Conservation (phyloP, 495 filamentous ascomycete genomes). For the Daldinia concentrica region DNA sequence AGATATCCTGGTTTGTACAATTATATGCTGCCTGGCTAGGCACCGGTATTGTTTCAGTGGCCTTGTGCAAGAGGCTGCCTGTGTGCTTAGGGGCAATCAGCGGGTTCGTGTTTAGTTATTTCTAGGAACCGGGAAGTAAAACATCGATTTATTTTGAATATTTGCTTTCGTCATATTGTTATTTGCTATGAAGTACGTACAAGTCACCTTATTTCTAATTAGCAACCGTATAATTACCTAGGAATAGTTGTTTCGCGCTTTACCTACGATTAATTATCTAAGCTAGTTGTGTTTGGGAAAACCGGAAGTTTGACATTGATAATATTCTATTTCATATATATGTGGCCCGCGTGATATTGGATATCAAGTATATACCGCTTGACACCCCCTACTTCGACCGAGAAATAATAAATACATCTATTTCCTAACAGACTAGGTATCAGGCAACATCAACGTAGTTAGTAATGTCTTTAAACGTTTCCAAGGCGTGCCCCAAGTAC, state of each 20-base stretch:
- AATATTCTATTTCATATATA: neutral
- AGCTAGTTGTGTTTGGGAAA: no score
- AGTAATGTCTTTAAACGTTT: conserved; percentile 52
- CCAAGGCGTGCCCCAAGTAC: conserved; percentile 46
- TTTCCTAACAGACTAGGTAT: neutral
- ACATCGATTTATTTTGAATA: no score
- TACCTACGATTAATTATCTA: no score
- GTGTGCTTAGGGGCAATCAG: neutral
- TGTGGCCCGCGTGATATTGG: neutral
- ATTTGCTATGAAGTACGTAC: no score
- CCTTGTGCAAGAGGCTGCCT: neutral
- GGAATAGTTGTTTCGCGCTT: no score
- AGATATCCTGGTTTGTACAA: neutral
- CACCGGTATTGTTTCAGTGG: neutral
- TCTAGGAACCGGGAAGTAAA: neutral
- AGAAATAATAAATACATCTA: neutral
- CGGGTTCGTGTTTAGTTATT: neutral
- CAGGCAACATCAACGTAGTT: conserved; percentile 39
- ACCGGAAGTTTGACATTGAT: neutral
- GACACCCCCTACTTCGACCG: neutral
- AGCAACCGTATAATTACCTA: no score
- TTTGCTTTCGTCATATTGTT: no score
- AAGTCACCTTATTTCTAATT: no score
- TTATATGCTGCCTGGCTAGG: neutral
- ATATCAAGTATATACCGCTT: neutral